Percentiles rank a stretch among this genome's conserved stretches.
Evolutionary conservation across 2,329 filamentous ascomycete genomes (phyloP).

Genomic region (Cordyceps fumosorosea): DNA sequence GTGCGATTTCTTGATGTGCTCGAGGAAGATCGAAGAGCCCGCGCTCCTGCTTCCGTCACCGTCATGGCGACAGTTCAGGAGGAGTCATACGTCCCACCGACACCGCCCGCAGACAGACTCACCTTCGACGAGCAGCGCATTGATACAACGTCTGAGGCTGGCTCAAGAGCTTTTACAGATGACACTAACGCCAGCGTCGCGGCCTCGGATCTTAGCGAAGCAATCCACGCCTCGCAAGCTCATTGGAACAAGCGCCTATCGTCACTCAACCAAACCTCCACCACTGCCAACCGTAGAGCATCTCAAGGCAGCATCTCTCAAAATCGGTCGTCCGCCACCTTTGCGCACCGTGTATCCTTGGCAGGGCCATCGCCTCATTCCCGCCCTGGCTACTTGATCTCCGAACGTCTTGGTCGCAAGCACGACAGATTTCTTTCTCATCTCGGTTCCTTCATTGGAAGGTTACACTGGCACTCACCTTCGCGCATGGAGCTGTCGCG

Average conservation of each 20-base stretch:
- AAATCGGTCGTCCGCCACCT: conserved; percentile 45
- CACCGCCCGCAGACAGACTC: conserved; percentile 54
- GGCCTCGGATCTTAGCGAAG: conserved; percentile 30
- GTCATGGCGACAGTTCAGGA: conserved; percentile 54
- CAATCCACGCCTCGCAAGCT: conserved; percentile 27
- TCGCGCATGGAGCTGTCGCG: conserved; percentile 76
- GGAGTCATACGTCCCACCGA: conserved; percentile 53
- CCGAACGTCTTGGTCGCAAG: conserved; percentile 68
- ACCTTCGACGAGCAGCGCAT: conserved; percentile 37
- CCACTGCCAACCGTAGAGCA: conserved; percentile 25
- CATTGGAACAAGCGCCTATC: conserved; percentile 42
- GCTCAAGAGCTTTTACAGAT: conserved; percentile 30
- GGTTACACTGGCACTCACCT: conserved; percentile 84
- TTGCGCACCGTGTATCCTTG: conserved; percentile 71
- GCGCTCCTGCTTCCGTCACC: conserved; percentile 48
- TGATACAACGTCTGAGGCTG: conserved; percentile 30
- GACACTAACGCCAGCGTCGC: conserved; percentile 28
- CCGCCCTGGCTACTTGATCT: conserved; percentile 68
- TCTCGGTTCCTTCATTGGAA: conserved; percentile 86
- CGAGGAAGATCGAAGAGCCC: conserved; percentile 53
- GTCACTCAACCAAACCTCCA: conserved; percentile 29
- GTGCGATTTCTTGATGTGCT: conserved; percentile 85
- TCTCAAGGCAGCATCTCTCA: conserved; percentile 32
- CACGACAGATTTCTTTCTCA: conserved; percentile 88
- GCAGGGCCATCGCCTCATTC: conserved; percentile 58